phyloP scores from a whole-genome alignment of 2,329 filamentous ascomycete genomes.

The Colletotrichum salicis region DNA sequence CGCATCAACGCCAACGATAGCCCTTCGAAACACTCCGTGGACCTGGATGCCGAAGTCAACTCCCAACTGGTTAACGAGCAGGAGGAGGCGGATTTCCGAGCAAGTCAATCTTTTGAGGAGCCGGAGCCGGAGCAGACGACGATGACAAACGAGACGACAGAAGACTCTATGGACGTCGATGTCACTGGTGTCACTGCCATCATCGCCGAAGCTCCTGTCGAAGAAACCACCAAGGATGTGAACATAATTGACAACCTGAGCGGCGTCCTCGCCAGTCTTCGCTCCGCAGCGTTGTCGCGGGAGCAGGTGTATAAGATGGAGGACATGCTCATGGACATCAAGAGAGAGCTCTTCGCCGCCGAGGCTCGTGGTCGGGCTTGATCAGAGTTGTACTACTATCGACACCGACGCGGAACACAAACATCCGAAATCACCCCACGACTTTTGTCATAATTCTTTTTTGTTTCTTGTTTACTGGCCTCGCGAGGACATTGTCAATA shows the following conservation, averaged over 20 bases:
- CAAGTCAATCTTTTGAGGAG: constrained; percentile 42
- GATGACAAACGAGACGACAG: constrained; percentile 19
- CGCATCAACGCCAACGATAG: not conserved
- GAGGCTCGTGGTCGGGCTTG: constrained; percentile 65
- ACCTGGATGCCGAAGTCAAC: constrained; percentile 54
- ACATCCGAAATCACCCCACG: not conserved
- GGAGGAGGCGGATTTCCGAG: constrained; percentile 47
- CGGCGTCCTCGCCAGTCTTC: constrained; percentile 68
- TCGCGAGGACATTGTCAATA: constrained; percentile 22
- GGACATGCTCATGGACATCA: constrained; percentile 82
- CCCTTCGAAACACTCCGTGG: constrained; percentile 27
- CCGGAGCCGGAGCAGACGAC: constrained; percentile 19
- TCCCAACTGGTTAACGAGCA: constrained; percentile 55
- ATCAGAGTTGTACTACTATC: not conserved
- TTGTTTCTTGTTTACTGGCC: not conserved
- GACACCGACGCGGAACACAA: not conserved
- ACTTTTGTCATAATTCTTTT: not conserved
- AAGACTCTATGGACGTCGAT: constrained; percentile 39
- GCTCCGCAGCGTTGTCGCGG: constrained; percentile 67
- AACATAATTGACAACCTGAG: constrained; percentile 65
- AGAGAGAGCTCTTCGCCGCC: constrained; percentile 77
- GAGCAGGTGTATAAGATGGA: constrained; percentile 78
- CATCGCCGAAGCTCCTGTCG: constrained; percentile 26
- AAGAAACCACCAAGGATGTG: constrained; percentile 49
- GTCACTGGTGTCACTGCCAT: constrained; percentile 10